A percentile compares a stretch with the other conserved stretches of the same genome.
Conservation (phyloP, 2,329 filamentous ascomycete genomes). For the Boeremia lycopersici region DNA sequence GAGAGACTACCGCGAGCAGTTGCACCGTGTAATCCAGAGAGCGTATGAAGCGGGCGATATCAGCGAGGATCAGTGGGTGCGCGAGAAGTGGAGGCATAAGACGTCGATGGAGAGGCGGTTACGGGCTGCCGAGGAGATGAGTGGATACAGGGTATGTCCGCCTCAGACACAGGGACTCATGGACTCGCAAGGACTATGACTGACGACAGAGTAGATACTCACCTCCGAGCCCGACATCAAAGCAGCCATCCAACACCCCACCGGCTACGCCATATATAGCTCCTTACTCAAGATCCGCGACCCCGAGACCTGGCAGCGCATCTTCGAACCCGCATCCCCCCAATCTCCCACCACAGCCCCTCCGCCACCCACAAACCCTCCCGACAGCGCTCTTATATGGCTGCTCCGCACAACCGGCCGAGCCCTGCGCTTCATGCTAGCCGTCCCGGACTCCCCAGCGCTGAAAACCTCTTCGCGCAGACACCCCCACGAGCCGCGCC, state of each 20-base stretch:
- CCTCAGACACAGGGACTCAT: no score
- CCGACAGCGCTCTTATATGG: not conserved
- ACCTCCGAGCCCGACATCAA: not conserved
- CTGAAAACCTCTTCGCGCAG: constrained; percentile 18
- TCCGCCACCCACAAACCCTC: not conserved
- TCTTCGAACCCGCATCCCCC: not conserved
- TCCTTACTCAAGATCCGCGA: constrained; percentile 1
- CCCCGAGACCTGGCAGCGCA: constrained; percentile 9
- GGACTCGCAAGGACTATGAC: not conserved
- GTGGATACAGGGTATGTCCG: not conserved
- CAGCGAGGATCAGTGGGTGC: not conserved
- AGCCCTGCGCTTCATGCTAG: constrained; percentile 21
- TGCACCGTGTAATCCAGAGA: not conserved
- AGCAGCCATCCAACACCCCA: not conserved
- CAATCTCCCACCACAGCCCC: not conserved
- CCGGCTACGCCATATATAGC: constrained; percentile 10
- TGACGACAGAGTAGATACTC: constrained; percentile 1
- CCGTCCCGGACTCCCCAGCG: constrained; percentile 15
- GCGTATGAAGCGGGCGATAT: constrained; percentile 1
- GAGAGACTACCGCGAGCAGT: constrained; percentile 1
- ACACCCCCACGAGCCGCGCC: not conserved
- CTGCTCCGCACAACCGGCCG: constrained; percentile 7
- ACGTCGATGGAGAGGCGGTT: not conserved
- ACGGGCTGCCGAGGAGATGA: not conserved
- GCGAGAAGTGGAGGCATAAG: constrained; percentile 1